Percentiles rank a stretch among this genome's conserved stretches.
phyloP scores from a whole-genome alignment of 169 alveolate species.

The Plasmodium relictum region DNA sequence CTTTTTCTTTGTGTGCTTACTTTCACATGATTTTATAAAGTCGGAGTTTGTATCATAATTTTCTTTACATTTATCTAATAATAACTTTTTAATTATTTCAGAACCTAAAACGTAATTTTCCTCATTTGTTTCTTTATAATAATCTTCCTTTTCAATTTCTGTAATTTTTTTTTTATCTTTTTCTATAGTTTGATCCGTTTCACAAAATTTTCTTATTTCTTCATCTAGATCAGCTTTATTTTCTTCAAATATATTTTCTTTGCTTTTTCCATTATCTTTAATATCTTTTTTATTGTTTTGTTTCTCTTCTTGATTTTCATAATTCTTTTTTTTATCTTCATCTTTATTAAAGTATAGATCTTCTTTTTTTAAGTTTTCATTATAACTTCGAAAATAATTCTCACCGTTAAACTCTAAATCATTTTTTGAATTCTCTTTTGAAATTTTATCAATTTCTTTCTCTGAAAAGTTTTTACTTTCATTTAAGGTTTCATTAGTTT shows the following conservation, averaged over 20 bases:
- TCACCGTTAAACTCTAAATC: slow-evolving; percentile 48
- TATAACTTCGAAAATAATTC: slow-evolving; percentile 35
- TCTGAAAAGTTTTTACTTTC: slow-evolving; percentile 34
- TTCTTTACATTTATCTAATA: slow-evolving; percentile 62
- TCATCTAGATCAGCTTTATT: background rate
- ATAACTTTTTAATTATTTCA: slow-evolving; percentile 60
- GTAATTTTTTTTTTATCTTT: slow-evolving; percentile 19
- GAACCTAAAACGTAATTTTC: slow-evolving; percentile 56
- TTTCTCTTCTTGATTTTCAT: background rate
- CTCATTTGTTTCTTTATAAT: slow-evolving; percentile 21
- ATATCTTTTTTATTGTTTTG: background rate
- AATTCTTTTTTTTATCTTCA: background rate
- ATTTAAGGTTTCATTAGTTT: background rate
- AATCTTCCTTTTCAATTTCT: slow-evolving; percentile 16
- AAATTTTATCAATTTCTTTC: slow-evolving; percentile 17
- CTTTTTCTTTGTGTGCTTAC: background rate
- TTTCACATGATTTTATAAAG: slow-evolving; percentile 17
- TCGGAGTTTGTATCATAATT: slow-evolving; percentile 40
- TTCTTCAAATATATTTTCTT: background rate
- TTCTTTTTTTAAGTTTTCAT: slow-evolving; percentile 20
- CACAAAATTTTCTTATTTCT: background rate
- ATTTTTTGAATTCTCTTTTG: slow-evolving; percentile 2
- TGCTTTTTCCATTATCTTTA: background rate
- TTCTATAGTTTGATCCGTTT: background rate
- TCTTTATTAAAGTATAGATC: background rate